These are phyloP conservation scores for Collybia nuda DNA, from an alignment of 768 basidiomycete species.

Conservation along the genomic window DNA sequence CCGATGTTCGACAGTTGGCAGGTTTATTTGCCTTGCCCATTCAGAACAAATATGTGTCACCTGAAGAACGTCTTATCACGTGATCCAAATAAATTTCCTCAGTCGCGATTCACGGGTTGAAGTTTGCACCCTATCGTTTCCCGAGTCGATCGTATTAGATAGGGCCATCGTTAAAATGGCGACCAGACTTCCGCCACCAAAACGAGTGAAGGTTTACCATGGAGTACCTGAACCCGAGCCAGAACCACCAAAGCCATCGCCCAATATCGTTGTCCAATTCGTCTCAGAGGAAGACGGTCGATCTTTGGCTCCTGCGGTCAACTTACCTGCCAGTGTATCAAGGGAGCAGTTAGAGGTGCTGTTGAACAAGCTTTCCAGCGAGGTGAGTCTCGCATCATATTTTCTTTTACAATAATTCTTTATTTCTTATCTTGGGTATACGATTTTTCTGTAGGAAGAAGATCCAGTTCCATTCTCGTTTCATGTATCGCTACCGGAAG, in stretches of 20 bases:
- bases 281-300: slow-evolving; percentile 84
- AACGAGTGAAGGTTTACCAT: slow-evolving; percentile 82
- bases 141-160: too few species aligned
- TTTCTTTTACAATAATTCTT: not conserved
- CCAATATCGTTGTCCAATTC: slow-evolving; percentile 88
- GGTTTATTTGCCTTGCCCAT: too few species aligned
- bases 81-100: not conserved
- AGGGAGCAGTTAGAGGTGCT: slow-evolving; percentile 83
- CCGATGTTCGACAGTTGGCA: too few species aligned
- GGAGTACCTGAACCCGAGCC: slow-evolving; percentile 66
- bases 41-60: too few species aligned
- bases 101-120: not conserved
- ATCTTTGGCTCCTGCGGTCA: slow-evolving; percentile 83
- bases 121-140: too few species aligned
- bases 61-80: not conserved
- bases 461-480: slow-evolving; percentile 93
- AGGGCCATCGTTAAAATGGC: slow-evolving; percentile 53
- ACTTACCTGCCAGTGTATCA: slow-evolving; percentile 83
- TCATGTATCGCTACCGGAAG: slow-evolving; percentile 73
- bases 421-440: slow-evolving; percentile 14
- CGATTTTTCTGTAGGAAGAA: slow-evolving; percentile 52
- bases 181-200: slow-evolving; percentile 83
- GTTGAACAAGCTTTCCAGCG: slow-evolving; percentile 82
- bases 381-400: slow-evolving; percentile 44
- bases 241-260: slow-evolving; percentile 41